Evolutionary conservation across 2,329 filamentous ascomycete species (phyloP).

Genomic region (Talaromyces sp.): DNA sequence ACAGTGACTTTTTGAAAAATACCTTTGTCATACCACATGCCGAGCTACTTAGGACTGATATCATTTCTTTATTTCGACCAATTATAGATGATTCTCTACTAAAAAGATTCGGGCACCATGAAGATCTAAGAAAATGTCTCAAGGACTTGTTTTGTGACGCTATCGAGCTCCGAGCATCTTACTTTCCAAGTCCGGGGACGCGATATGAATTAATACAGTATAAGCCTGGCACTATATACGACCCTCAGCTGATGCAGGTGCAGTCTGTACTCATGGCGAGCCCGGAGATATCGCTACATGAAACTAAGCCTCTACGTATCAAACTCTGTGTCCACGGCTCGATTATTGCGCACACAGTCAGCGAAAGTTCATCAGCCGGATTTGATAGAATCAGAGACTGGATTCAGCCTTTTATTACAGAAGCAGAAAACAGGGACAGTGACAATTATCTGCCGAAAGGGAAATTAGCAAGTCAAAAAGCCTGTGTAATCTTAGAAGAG

Average conservation of each 20-base stretch:
- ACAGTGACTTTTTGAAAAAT: neutral
- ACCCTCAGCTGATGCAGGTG: neutral
- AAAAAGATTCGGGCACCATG: neutral
- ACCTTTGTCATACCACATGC: neutral
- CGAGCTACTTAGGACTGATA: neutral
- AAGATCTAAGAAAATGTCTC: neutral
- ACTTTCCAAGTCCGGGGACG: neutral
- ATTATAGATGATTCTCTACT: neutral
- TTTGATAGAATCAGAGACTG: too few relatives aligned
- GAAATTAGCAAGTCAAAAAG: too few relatives aligned
- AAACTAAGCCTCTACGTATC: too few relatives aligned
- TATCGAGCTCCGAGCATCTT: neutral
- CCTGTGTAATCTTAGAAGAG: too few relatives aligned
- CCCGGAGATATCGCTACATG: too few relatives aligned
- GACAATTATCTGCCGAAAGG: too few relatives aligned
- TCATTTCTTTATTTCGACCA: neutral
- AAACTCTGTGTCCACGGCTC: too few relatives aligned
- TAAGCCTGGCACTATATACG: neutral
- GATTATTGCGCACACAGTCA: too few relatives aligned
- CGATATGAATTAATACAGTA: neutral
- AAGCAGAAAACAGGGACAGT: too few relatives aligned
- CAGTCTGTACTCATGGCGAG: too few relatives aligned
- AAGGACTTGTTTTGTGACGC: neutral
- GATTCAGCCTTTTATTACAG: too few relatives aligned
- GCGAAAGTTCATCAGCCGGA: too few relatives aligned